phyloP scores from a whole-genome alignment of 768 basidiomycete genomes.

The Gloeophyllum trabeum region DNA sequence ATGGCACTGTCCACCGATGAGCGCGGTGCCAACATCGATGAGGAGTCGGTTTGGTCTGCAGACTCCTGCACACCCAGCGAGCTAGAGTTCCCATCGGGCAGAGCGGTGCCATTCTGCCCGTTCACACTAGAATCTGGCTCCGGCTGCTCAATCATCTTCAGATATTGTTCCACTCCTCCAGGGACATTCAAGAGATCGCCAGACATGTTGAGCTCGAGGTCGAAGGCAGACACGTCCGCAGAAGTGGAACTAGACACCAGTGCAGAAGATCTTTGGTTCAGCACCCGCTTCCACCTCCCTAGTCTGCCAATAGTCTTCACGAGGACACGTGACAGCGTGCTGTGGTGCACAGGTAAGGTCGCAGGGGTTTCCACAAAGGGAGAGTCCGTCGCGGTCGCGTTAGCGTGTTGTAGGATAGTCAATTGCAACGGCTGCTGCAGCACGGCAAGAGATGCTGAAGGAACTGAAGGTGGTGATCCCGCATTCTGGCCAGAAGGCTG shows the following conservation, averaged over 20 bases:
- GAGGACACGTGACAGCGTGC: slow-evolving; percentile 61
- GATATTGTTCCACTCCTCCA: slow-evolving; percentile 56
- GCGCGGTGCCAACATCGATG: neutral
- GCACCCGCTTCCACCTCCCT: slow-evolving; percentile 72
- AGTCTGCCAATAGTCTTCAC: slow-evolving; percentile 76
- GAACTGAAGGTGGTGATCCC: slow-evolving; percentile 12
- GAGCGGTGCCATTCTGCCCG: too few species aligned
- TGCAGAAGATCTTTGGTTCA: slow-evolving; percentile 35
- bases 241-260: slow-evolving; percentile 22
- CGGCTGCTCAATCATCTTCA: slow-evolving; percentile 42
- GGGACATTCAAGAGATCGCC: slow-evolving; percentile 50
- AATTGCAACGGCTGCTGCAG: slow-evolving; percentile 51
- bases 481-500: neutral
- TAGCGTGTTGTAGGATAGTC: slow-evolving; percentile 34
- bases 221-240: slow-evolving; percentile 56
- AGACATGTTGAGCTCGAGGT: slow-evolving; percentile 50
- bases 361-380: slow-evolving; percentile 29
- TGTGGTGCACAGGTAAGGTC: slow-evolving; percentile 43
- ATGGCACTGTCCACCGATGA: too few species aligned
- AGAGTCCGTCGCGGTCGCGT: slow-evolving; percentile 16
- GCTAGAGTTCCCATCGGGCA: too few species aligned
- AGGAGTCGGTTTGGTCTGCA: neutral
- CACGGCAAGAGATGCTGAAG: slow-evolving; percentile 47
- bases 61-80: too few species aligned
- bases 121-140: slow-evolving; percentile 9